A percentile compares a stretch with the other conserved stretches of the same genome.
Evolutionary conservation across 2,329 filamentous ascomycete genomes (phyloP).

Genomic region (Thielaviopsis ethacetica): DNA sequence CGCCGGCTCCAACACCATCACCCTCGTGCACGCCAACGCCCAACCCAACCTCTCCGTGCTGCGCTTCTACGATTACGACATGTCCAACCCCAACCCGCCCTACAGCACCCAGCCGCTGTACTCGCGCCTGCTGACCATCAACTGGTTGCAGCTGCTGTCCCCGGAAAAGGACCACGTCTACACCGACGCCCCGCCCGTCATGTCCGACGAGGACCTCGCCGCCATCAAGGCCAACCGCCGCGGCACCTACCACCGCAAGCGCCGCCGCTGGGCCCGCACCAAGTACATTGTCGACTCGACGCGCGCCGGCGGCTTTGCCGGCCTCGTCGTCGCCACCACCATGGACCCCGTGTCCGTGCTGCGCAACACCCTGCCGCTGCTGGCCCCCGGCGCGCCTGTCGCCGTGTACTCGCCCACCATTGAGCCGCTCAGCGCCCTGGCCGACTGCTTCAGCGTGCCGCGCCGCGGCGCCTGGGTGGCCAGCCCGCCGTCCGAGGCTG

Average conservation of each 20-base stretch:
- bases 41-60: conserved; percentile 80
- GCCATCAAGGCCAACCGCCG: conserved; percentile 68
- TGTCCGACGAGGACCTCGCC: conserved; percentile 44
- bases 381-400: conserved; percentile 68
- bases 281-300: conserved; percentile 59
- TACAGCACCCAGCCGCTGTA: conserved; percentile 60
- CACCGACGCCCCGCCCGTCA: conserved; percentile 41
- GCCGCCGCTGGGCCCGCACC: conserved; percentile 61
- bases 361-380: conserved; percentile 57
- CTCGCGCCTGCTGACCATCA: conserved; percentile 65
- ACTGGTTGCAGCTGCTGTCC: conserved; percentile 79
- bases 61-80: conserved; percentile 78
- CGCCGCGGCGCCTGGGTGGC: conserved; percentile 60
- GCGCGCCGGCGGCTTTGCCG: conserved; percentile 61
- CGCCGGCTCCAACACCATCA: conserved; percentile 58
- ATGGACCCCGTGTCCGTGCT: conserved; percentile 72
- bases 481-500: conserved; percentile 29
- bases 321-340: conserved; percentile 62
- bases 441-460: conserved; percentile 71
- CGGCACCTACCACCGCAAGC: conserved; percentile 77
- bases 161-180: conserved; percentile 64
- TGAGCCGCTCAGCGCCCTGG: conserved; percentile 61
- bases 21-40: conserved; percentile 62
- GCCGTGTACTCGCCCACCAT: conserved; percentile 71
- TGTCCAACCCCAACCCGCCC: conserved; percentile 40